Base-by-base conservation (phyloP, 169 alveolate species). In the Babesia divergens region DNA sequence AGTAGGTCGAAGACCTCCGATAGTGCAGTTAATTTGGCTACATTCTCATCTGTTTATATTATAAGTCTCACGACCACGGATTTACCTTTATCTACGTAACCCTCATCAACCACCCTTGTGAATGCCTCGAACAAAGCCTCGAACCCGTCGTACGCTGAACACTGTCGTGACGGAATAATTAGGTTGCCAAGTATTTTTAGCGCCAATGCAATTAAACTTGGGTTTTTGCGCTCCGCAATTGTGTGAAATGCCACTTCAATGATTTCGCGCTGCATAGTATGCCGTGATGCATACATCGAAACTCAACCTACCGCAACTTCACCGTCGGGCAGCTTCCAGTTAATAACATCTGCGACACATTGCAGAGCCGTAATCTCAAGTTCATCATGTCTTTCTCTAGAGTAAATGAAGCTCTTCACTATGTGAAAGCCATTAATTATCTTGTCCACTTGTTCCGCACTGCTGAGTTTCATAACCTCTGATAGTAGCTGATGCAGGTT, bases 1-100 rank as follows among this genome's bases (percentile, higher is more conserved):
- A 74, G 28, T 18, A 64, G 34, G 20, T 65, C 84, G 38, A 74
- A 49, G 24, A 65, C 29, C 11, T 7, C 43, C 13, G 71, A 59
- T 24, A 64, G 32, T 52, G 51, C 42, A 2, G 29, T 3, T 37
- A 74, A 32, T 20, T 71, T 47, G 29, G 38, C 14, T 7, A 52
- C 31, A 14, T 56, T 42, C 22, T 55, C 71, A 8, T 47, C 84
- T 53, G 51, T n/a, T 49, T 6, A 32, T 40, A 6, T 29, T 31
- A 9, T 1, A 0, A 16, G 35, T 35, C 14, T 9, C 9, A 49
- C 14, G 37, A 9, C 43, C 35, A 5, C 26, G 31, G 37, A 28
- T 53, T 28, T 13, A 65, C 58, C 62, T n/a, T 52, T 43, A 29
- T 6, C 62, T n/a, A 16, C 37, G 34, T 7, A 11, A 3, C 26